Evolutionary conservation across 2,329 filamentous ascomycete species (phyloP), one percentile per base, ranked within the genome.

Genomic region (Aspergillus sp.): DNA sequence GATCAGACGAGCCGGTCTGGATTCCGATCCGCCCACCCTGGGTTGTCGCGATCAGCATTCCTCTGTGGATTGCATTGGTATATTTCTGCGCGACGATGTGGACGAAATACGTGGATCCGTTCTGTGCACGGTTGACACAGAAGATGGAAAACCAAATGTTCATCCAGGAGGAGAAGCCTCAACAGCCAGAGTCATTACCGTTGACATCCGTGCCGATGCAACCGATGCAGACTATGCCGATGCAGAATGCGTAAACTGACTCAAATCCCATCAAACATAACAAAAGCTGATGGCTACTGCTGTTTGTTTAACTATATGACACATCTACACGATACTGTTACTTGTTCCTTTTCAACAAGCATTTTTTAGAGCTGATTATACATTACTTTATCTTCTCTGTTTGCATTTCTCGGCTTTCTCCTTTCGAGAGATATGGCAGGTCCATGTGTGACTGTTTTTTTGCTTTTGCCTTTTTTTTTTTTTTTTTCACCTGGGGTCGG

Each of bases 41-140:
- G 63, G 74, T 72, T 12, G 77, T 80, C 56, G 69, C 69, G 2
- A 64, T 79, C 21, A 73, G 76, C n/a, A 78, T 82, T 15, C 71
- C 80, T 5, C 67, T 76, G 6, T 83, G 81, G 70, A 76, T 81
- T 41, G 67, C 60, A 1, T 61, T 82, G 23, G 76, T 81, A 2
- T 83, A 83, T 66, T 69, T 73, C 1, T 73, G 76, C 17, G 81
- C 81, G 0, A 76, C 77, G 60, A 68, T 80, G 52, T 83, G 81
- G 81, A 83, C 80, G 31, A 77, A 72, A 19, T 82, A 81, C 64
- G 79, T 83, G 19, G 81, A 83, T 62, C 74, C 76, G 3, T 76
- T 77, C 58, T 83, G 81, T 62, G 81, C 80, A 0, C 71, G 73
- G 53, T 67, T 79, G 33, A 82, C 81, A 4, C 74, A 77, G 61